These are phyloP conservation scores for Lachnellula hyalina DNA, from an alignment of 2,329 filamentous ascomycete species.

Conservation along the genomic window DNA sequence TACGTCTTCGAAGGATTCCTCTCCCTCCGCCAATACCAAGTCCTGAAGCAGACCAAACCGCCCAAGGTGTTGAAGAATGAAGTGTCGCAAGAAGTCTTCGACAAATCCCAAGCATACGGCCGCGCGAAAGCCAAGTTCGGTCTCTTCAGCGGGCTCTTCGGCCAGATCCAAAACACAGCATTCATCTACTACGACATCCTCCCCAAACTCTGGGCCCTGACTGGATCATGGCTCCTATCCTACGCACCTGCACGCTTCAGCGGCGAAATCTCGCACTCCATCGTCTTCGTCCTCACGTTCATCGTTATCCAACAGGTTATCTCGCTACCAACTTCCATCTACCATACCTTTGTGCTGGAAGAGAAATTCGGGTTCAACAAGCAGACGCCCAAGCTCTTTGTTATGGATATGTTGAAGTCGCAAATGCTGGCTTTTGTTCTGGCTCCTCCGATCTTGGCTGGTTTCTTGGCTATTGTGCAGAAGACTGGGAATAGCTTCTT, in stretches of 20 bases:
- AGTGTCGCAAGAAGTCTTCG: slow-evolving; percentile 83
- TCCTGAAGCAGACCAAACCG: slow-evolving; percentile 72
- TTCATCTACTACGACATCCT: slow-evolving; percentile 90
- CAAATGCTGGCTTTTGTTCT: slow-evolving; percentile 76
- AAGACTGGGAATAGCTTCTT: slow-evolving; percentile 93
- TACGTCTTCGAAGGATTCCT: slow-evolving; percentile 88
- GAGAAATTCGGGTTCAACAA: slow-evolving; percentile 99
- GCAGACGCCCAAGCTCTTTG: slow-evolving; percentile 82
- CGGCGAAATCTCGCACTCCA: slow-evolving; percentile 89
- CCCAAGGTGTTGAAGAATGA: slow-evolving; percentile 86
- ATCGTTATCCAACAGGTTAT: slow-evolving; percentile 75
- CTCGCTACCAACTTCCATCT: slow-evolving; percentile 76
- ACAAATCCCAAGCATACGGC: slow-evolving; percentile 88
- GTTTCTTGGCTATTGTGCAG: slow-evolving; percentile 89
- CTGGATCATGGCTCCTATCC: slow-evolving; percentile 66
- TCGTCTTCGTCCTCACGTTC: slow-evolving; percentile 87
- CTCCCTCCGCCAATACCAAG: slow-evolving; percentile 81
- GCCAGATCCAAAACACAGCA: slow-evolving; percentile 80
- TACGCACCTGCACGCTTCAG: slow-evolving; percentile 75
- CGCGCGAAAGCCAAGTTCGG: slow-evolving; percentile 91
- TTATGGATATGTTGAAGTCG: slow-evolving; percentile 87
- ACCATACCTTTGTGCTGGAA: slow-evolving; percentile 92
- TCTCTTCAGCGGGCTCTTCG: slow-evolving; percentile 74
- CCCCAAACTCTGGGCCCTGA: slow-evolving; percentile 82
- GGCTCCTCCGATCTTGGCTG: slow-evolving; percentile 82